Evolutionary conservation across 2,329 filamentous ascomycete genomes (phyloP), one percentile per base, ranked within the genome.

Genomic region (Epichloe gansuensis): DNA sequence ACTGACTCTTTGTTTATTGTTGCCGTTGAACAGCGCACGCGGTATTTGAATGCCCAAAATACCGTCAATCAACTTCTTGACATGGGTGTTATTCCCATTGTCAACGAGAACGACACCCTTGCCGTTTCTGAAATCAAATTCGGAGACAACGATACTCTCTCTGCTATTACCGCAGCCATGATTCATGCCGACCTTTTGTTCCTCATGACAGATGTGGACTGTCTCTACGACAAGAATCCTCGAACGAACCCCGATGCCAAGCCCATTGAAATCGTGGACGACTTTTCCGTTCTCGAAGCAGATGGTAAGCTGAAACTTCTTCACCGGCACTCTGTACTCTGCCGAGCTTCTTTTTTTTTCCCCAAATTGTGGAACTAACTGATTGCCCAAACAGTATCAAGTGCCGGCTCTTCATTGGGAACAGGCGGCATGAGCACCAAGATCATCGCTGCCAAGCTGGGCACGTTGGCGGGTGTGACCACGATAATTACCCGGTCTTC

Each of bases 91-190:
- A 94, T 98, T 56, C 93, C 93, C 9, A 96, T 98, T 61, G 93
- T 98, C 57, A 98, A 98, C 63, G 93, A 98, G 71, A 98, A 98
- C 68, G 93, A 98, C 67, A 98, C 93, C 3, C 73, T 98, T 51
- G 89, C 90, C 25, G 93, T 98, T 58, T 87, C 91, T 44, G 93
- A 98, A 77, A 98, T 98, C 72, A 97, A 97, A 74, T 98, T 98
- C 64, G 93, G 93, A 59, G 93, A 98, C 74, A 98, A 98, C 62
- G 93, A 98, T 68, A 98, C 93, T 2, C 75, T 98, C 46, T 95
- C 89, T 12, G 93, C 93, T 53, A 96, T 98, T 60, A 95, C 93
- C 0, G 89, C 93, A 1, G 93, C 87, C 58, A 97, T 97, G 89
- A 87, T 97, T 21, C 89, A 95, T 62, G 93, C 93, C 49, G 90